Evolutionary conservation across 108 stramenopile species (phyloP), one percentile per base, ranked within the genome.

Genomic region (Aureococcus anophagefferens): DNA sequence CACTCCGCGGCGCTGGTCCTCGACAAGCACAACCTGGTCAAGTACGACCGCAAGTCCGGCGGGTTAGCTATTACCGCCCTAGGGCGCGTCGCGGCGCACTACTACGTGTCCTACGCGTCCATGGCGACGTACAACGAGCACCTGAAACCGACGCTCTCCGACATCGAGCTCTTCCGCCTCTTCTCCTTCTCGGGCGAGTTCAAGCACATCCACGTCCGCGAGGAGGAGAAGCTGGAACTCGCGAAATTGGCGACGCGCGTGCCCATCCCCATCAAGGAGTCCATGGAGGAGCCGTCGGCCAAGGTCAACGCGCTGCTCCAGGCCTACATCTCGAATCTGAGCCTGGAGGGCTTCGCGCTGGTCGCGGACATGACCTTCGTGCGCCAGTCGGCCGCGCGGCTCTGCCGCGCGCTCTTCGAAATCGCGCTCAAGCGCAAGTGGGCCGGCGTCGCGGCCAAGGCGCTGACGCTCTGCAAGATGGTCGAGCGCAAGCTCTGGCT

Each of bases 271-370:
- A 93, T 99, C 36, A 98, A 98, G 79, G 95, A 96, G 76, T 85
- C 85, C 70, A 88, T 93, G 17, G 93, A 79, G 66, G 97, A 98
- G 76, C 89, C 92, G 59, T 85, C 89, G n/a, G 91, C 91, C 63
- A 96, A 99, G 80, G 85, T 99, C 65, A 99, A 99, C 78, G 94
- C 95, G 63, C 87, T 99, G 63, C 86, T 99, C 29, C 98, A 99
- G 81, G 92, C 97, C 15, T 99, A 96, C 80, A 97, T 99, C 76
- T 93, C 92, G 68, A 86, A 93, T 63, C 83, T 98, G n/a, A 91
- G 87, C 68, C 84, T 99, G 15, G 98, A 98, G 76, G 98, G 98
- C n/a, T 96, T 96, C 78, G 98, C 98, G 17, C 81, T 99, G 35
- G 87, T 93, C 18, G 87, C 95, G 63, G 98, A 99, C 82, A 98